Percentiles rank a stretch among this genome's conserved stretches.
These are phyloP conservation scores for Blastocystis sp. DNA, from an alignment of 352 stramenopile genomes.

Conservation along the genomic window DNA sequence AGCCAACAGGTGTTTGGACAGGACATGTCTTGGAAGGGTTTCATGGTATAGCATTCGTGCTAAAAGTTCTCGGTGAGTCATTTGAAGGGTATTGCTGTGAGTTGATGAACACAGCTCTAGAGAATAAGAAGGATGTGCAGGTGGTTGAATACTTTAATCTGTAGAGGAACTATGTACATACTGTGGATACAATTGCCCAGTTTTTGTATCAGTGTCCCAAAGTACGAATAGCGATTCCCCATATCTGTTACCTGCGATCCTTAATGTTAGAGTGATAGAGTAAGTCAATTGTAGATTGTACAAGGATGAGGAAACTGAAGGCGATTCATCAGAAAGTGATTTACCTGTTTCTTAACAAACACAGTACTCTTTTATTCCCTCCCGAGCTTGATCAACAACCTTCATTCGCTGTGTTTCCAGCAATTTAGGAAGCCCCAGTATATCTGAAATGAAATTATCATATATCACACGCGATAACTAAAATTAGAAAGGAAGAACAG, in stretches of 20 bases:
- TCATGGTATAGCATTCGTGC: background rate
- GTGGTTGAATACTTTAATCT: background rate
- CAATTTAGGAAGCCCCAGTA: background rate
- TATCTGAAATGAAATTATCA: background rate
- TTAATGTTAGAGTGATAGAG: background rate
- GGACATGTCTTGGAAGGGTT: background rate
- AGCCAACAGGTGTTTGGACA: background rate
- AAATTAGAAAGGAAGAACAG: background rate
- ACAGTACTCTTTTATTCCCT: background rate
- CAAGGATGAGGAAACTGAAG: background rate
- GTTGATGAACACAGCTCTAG: background rate
- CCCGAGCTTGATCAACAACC: background rate
- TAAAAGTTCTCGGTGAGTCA: background rate
- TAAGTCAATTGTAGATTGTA: background rate
- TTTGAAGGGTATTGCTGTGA: background rate
- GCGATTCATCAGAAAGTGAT: background rate
- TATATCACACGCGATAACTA: slow-evolving; percentile 47
- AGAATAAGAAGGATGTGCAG: background rate
- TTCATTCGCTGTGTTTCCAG: background rate
- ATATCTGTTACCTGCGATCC: background rate
- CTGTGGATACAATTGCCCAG: background rate
- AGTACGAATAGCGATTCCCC: background rate
- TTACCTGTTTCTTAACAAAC: slow-evolving; percentile 26
- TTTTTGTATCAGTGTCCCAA: background rate
- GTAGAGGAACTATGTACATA: background rate